phyloP scores from a whole-genome alignment of 805 yeast genomes.

The Pichia cephalocereana region DNA sequence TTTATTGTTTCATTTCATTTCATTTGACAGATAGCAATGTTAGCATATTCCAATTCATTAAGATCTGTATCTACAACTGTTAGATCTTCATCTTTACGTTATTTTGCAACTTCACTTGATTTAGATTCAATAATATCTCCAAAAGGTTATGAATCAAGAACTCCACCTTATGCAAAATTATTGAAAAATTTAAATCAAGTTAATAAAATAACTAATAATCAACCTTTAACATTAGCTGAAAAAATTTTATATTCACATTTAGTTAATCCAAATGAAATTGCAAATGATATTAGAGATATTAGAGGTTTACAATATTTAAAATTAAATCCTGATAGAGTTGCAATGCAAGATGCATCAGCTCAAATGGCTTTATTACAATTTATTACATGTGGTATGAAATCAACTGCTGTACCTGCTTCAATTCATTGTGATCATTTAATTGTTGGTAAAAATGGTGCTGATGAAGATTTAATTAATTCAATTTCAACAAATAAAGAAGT shows the following conservation, averaged over 20 bases:
- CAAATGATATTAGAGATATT: conserved; percentile 32
- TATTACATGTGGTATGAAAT: conserved; percentile 89
- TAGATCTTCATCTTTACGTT: conserved; percentile 9
- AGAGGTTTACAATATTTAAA: conserved; percentile 90
- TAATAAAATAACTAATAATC: conserved; percentile 23
- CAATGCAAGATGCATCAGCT: conserved; percentile 98
- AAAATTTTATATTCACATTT: conserved; percentile 91
- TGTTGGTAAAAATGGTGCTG: conserved; percentile 91
- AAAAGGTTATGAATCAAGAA: conserved; percentile 51
- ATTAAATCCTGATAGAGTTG: conserved; percentile 95
- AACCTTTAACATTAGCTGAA: conserved; percentile 90
- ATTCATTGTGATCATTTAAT: conserved; percentile 98
- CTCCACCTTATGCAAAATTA: conserved; percentile 84
- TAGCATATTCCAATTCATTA: conserved; percentile 3
- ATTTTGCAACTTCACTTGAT: conserved; percentile 17
- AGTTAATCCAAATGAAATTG: conserved; percentile 85
- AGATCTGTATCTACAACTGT: conserved; percentile 2
- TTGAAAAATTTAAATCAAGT: conserved; percentile 46
- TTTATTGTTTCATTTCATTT: too few relatives aligned
- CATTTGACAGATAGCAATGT: neutral
- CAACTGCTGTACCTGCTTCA: conserved; percentile 90
- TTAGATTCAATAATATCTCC: conserved; percentile 36
- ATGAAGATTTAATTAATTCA: conserved; percentile 75
- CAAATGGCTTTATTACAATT: conserved; percentile 97
- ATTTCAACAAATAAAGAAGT: conserved; percentile 89